Base-by-base conservation (phyloP, 208 protist genomes). In the Trypanosoma congolense region DNA sequence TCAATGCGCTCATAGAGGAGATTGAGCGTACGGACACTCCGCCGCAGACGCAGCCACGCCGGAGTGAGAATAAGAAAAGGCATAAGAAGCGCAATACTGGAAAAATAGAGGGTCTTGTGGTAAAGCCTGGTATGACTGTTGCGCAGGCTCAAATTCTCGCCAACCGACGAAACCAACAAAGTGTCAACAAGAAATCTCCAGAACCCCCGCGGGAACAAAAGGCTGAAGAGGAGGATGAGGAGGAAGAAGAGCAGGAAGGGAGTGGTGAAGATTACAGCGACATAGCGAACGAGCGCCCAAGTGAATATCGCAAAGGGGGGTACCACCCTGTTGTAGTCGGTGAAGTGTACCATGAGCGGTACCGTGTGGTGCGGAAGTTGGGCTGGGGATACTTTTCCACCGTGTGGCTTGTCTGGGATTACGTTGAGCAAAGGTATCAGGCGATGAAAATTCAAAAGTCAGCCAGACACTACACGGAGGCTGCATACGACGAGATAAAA, bases 301-400 rank as follows among this genome's bases (percentile, higher is more conserved):
- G 56, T 51, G 83, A 93, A 56, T 97, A 97, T 73, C 70, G 86
- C 50, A 89, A 91, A 36, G 97, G 97, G 16, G 97, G 97, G 26
- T 99, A 99, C 64, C 97, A 99, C 61, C 91, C 87, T 31, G 96
- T 98, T 1, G 60, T 82, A 24, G 53, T 96, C 2, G 95, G 91
- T 22, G 96, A 99, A 33, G 61, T 96, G 18, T 98, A 97, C 70
- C 77, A 97, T 64, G 51, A 92, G 40, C 78, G 96, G 18, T 99
- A 99, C 67, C 62, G 79, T 22, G 67, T 98, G 22, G 74, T 98
- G 18, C 61, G 70, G 47, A 99, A 99, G 72, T 77, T 99, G 1
- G 98, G 98, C 52, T 99, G 98, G 97, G 98, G 98, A 28, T 98
- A 99, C 71, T 99, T 99, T 69, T 98, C 96, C 29, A 99, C 97